phyloP scores from a whole-genome alignment of 257 asterid species.

The Schizonepeta tenuifolia region DNA sequence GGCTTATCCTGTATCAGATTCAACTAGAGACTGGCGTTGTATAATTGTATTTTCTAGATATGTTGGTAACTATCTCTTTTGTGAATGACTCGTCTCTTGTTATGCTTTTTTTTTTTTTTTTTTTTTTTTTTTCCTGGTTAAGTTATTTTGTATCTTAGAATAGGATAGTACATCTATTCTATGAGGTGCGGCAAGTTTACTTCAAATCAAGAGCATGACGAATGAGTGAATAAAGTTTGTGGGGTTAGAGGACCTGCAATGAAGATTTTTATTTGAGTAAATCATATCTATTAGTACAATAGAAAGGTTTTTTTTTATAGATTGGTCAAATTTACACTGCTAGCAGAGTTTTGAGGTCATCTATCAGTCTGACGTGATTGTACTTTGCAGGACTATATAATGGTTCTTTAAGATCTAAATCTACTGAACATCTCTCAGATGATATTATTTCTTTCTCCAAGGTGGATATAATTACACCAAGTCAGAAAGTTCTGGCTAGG shows the following conservation, averaged over 20 bases:
- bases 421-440: slow-evolving; percentile 47
- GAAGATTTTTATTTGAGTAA: slow-evolving; percentile 3
- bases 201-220: not conserved
- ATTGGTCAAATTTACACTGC: not conserved
- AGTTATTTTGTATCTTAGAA: not conserved
- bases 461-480: slow-evolving; percentile 88
- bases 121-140: no score
- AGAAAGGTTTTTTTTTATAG: not conserved
- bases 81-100: not conserved
- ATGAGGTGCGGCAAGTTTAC: slow-evolving; percentile 8
- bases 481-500: slow-evolving; percentile 86
- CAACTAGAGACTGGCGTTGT: slow-evolving; percentile 3
- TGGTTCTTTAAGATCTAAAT: slow-evolving; percentile 40
- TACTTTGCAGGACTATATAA: slow-evolving; percentile 51
- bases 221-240: slow-evolving; percentile 2
- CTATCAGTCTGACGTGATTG: slow-evolving; percentile 36
- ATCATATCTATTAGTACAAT: not conserved
- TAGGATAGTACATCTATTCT: not conserved
- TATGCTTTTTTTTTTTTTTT: not conserved
- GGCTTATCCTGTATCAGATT: not conserved
- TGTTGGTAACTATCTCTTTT: not conserved
- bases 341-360: slow-evolving; percentile 22
- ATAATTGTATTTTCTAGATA: not conserved
- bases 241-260: slow-evolving; percentile 5
- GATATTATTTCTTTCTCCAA: slow-evolving; percentile 79